These are phyloP conservation scores for Ophiostoma australiae DNA, from an alignment of 2,329 filamentous ascomycete genomes.

Conservation along the genomic window DNA sequence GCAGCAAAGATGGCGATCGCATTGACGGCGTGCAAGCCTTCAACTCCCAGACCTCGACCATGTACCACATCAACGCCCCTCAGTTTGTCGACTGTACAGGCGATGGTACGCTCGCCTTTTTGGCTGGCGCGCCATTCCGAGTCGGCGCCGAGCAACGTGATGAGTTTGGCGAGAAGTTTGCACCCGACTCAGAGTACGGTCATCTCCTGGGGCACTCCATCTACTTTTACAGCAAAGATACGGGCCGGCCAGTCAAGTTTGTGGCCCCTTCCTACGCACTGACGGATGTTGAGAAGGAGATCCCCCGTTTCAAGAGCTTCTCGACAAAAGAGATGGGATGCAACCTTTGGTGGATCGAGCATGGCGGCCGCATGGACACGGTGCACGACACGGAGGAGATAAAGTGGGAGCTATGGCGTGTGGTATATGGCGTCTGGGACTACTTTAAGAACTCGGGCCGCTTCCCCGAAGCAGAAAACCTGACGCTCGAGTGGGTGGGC, in stretches of 20 bases:
- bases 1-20: conserved; percentile 28
- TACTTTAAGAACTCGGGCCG: conserved; percentile 29
- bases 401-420: conserved; percentile 32
- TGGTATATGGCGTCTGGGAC: conserved; percentile 31
- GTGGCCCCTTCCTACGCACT: conserved; percentile 30
- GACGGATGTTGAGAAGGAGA: conserved; percentile 29
- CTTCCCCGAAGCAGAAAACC: conserved; percentile 30
- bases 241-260: conserved; percentile 29
- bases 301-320: conserved; percentile 31
- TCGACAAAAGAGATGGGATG: conserved; percentile 31
- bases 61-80: conserved; percentile 32
- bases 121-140: conserved; percentile 30
- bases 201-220: conserved; percentile 32
- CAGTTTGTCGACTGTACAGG: conserved; percentile 31
- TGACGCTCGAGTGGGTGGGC: conserved; percentile 31
- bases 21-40: conserved; percentile 30
- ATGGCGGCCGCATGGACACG: conserved; percentile 30
- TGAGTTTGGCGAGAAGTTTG: conserved; percentile 30
- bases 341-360: conserved; percentile 32
- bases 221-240: conserved; percentile 31
- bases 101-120: conserved; percentile 29
- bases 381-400: conserved; percentile 31
- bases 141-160: conserved; percentile 29
- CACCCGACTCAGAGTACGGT: conserved; percentile 30
- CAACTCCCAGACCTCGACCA: conserved; percentile 29